Percentiles rank a stretch among this genome's conserved stretches.
Conservation (phyloP, 768 basidiomycete genomes). For the Serendipita sp. region DNA sequence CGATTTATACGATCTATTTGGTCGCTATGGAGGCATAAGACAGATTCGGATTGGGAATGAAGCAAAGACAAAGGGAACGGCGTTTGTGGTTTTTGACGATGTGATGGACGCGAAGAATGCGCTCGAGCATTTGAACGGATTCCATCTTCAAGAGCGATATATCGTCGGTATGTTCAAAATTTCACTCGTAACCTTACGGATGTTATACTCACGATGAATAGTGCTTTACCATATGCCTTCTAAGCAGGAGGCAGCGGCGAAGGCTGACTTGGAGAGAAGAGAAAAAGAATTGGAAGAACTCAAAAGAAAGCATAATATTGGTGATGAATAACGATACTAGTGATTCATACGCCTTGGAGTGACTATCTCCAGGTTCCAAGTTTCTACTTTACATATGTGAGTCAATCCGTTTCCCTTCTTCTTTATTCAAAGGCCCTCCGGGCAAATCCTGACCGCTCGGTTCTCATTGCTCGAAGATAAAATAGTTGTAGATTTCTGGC, state of each 20-base stretch:
- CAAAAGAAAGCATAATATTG: conserved; percentile 74
- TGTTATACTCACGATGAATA: conserved; percentile 11
- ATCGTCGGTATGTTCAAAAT: conserved; percentile 45
- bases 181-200: neutral
- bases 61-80: conserved; percentile 85
- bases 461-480: too few species aligned
- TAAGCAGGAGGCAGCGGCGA: conserved; percentile 88
- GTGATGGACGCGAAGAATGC: conserved; percentile 98
- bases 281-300: conserved; percentile 80
- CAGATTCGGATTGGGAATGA: conserved; percentile 91
- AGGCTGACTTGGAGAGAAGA: conserved; percentile 78
- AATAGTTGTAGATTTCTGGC: too few species aligned
- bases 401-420: too few species aligned
- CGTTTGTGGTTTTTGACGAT: conserved; percentile 92
- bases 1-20: conserved; percentile 93
- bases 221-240: conserved; percentile 96
- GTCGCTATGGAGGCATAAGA: conserved; percentile 90
- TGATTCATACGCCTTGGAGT: neutral
- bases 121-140: conserved; percentile 90
- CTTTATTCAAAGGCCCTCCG: too few species aligned
- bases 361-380: too few species aligned
- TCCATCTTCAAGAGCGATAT: conserved; percentile 95
- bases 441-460: too few species aligned
- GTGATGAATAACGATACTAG: conserved; percentile 33
- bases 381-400: too few species aligned